Base-by-base conservation (phyloP, 768 basidiomycete genomes). In the Suillus ampliporus region DNA sequence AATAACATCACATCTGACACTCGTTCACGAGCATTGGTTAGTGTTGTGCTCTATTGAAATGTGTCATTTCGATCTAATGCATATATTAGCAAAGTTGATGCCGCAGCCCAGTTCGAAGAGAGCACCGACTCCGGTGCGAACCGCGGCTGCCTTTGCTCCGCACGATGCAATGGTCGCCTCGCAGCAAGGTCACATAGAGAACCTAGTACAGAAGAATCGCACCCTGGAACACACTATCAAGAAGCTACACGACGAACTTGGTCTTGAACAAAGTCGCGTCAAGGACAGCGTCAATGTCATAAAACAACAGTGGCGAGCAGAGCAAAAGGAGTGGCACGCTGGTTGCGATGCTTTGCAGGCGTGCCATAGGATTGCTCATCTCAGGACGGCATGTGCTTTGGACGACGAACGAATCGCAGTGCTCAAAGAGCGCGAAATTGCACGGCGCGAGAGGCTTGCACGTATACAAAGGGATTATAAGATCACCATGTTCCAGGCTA, bases 161-260 rank as follows among this genome's bases (percentile, higher is more conserved):
- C 73, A 73, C 46, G 79, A 79, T 35, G 81, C 86, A 26, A 79
- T 90, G 68, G 84, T 85, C 64, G 79, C 85, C 28, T 82, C 87
- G 5, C 84, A 89, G 71, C 86, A 86, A 63, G 75, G 81, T 3
- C 90, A 92, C 71, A 90, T 93, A 56, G 83, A 88, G 54, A 89
- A 92, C 47, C 84, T 93, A 58, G 88, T 91, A 3, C 84, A 89
- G 65, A 82, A 86, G 64, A 89, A 85, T 68, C 86, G 86, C 28
- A 84, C 83, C 0, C 81, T 90, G 58, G 89, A 90, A 61, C 83
- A 87, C 63, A 82, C 82, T 5, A 81, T 83, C 73, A 83, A 83
- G 67, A 84, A 82, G 48, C 81, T 91, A 40, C 70, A 76, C 17
- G 82, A 83, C 26, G 83, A 86, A 46, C 67, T 87, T 35, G 66